Conservation (phyloP, 192 early-diverging fungal species). For the Funneliformis geosporum region DNA sequence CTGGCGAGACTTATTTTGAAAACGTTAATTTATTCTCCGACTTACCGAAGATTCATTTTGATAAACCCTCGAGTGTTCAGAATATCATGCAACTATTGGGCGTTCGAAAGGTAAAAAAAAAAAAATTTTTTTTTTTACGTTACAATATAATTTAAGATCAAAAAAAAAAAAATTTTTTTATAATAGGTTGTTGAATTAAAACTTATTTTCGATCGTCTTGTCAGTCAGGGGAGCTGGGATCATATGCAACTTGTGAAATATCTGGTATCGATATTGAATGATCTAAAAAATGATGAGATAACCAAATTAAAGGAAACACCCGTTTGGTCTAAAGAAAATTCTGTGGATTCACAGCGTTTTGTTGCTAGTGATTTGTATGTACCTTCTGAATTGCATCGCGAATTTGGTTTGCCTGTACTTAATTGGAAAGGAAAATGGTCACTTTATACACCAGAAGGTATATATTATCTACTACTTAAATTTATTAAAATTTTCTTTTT, state of each 20-base stretch:
- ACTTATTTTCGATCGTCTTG: constrained; percentile 76
- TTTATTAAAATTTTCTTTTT: constrained; percentile 39
- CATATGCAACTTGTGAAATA: constrained; percentile 83
- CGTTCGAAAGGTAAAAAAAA: constrained; percentile 71
- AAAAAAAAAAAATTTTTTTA: constrained; percentile 53
- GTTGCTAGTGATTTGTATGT: constrained; percentile 66
- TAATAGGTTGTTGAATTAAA: constrained; percentile 76
- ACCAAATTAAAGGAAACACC: constrained; percentile 60
- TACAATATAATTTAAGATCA: too few relatives aligned
- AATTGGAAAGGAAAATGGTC: constrained; percentile 62
- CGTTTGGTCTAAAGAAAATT: constrained; percentile 62
- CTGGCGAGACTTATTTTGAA: constrained; percentile 73
- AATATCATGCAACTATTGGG: constrained; percentile 70
- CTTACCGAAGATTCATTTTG: constrained; percentile 69
- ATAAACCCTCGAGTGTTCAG: constrained; percentile 35
- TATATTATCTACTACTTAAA: constrained; percentile 37
- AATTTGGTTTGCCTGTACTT: constrained; percentile 67
- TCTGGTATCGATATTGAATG: constrained; percentile 64
- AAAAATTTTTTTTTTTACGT: neutral
- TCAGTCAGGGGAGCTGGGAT: constrained; percentile 77
- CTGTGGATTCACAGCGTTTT: constrained; percentile 44
- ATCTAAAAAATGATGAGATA: constrained; percentile 63
- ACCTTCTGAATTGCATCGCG: constrained; percentile 58
- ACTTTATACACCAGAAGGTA: constrained; percentile 35
- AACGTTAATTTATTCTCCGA: constrained; percentile 83